Base-by-base conservation (phyloP, 2,329 filamentous ascomycete species). In the Xylaria hypoxylon region DNA sequence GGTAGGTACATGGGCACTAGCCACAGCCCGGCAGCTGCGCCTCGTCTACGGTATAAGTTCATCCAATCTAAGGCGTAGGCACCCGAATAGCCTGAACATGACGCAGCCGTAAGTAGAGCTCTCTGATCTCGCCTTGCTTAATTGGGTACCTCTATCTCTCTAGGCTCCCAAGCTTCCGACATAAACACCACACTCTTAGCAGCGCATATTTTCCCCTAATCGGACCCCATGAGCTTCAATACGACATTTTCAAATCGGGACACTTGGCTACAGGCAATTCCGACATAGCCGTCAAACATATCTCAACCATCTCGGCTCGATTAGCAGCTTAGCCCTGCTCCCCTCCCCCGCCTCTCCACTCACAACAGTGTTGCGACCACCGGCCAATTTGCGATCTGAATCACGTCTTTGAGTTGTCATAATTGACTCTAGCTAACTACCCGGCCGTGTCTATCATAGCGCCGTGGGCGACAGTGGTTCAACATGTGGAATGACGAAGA, bases 401-500 rank as follows among this genome's bases (percentile, higher is more conserved):
- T 64, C 57, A 67, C 50, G 47, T 40, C 35, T 24, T 26, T 17
- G 33, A 56, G 35, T 48, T 47, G 33, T 48, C 42, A 38, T 56
- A 38, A 44, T 63, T 69, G 52, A 62, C 35, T 59, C 35, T 28
- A 7, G 24, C 63, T 15, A 19, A 40, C 68, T 50, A 38, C 53
- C 58, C 35, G 55, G 48, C 59, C 71, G 65, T 64, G 62, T 67
- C 42, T 31, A 28, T 22, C 38, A 42, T 62, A 69, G 62, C 50
- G 42, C 53, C 31, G 24, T 35, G 22, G 59, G 53, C 57, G 50
- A 57, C 62, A 67, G 58, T 55, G 47, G 63, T 65, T 71, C 78
- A 86, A 74, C 73, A 98, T 98, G 95, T 98, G 95, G 95, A 96
- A 97, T 86, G 94, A 98, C 84, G 95, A 98, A 82, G 77, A 78